Evolutionary conservation across 306 rosid species (phyloP), one percentile per base, ranked within the genome.

Genomic region (Prunus armeniaca): DNA sequence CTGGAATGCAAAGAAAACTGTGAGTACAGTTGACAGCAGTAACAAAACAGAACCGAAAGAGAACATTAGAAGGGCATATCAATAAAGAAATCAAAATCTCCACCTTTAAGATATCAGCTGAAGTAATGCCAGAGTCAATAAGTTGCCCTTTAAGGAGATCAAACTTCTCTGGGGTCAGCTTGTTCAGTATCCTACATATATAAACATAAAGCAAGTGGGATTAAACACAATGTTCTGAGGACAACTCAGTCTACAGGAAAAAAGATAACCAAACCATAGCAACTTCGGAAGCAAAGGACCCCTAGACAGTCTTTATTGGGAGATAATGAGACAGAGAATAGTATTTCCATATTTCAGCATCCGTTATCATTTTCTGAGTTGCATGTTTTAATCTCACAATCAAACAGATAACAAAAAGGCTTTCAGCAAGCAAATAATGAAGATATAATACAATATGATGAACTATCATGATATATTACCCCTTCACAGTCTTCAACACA

Each of bases 151-250:
- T 96, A 66, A 96, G 89, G 52, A 96, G 90, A 82, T 96, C 99
- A 85, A 96, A 96, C 79, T 96, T 96, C 84, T 96, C 99, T 20
- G 99, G 99, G 47, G 99, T 96, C 81, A 96, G 86, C 89, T 96
- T 96, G 85, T 96, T 96, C 64, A 96, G 83, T 68, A 96, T 96
- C 76, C 99, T 96, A 91, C 88, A 82, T 65, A n/a, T 3, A 73
- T 51, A 67, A 62, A 63, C 58, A 67, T 7, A 32, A 62, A 7
- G n/a, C 0, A 46, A 15, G 41, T 30, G 67, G 55, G 25, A 73
- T 45, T 57, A 73, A 75, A n/a, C 9, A 70, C 7, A 64, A n/a
- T 41, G 70, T 13, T 24, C 57, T 7, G 27, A 12, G 46, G 24
- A 12, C 9, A 24, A 66, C 1, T 38, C 9, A 30, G 17, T 9